A percentile compares a stretch with the other conserved stretches of the same genome.
Conservation (phyloP, 2,329 filamentous ascomycete genomes). For the Orbilia ellipsospora region DNA sequence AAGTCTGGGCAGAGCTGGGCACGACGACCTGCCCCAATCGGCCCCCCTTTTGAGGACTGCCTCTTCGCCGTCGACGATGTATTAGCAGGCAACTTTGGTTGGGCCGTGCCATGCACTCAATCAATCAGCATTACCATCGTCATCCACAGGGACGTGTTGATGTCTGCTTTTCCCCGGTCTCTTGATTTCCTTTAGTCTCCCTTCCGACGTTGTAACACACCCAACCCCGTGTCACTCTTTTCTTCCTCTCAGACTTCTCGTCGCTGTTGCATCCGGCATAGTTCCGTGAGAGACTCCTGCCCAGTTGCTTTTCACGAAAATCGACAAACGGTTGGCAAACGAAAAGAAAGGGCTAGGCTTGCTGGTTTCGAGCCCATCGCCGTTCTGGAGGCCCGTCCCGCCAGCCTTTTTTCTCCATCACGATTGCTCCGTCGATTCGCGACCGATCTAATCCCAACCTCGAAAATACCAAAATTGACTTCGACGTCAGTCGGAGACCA, state of each 20-base stretch:
- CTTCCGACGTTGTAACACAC: not conserved
- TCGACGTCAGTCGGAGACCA: not conserved
- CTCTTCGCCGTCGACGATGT: too few species aligned
- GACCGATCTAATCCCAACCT: not conserved
- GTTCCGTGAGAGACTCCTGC: not conserved
- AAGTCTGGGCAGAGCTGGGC: too few species aligned
- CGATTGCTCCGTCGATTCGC: not conserved
- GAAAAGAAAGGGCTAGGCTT: too few species aligned
- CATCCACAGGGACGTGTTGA: not conserved
- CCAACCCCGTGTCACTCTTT: not conserved
- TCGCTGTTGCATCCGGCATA: not conserved
- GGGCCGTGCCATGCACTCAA: too few species aligned
- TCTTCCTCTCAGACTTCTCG: not conserved
- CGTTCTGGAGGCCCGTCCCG: not conserved
- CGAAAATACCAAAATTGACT: not conserved
- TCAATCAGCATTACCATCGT: too few species aligned
- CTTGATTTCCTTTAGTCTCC: not conserved
- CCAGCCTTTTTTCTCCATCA: not conserved
- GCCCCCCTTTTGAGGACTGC: too few species aligned
- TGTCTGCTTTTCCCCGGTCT: not conserved
- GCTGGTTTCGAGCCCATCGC: too few species aligned
- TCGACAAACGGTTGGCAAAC: too few species aligned
- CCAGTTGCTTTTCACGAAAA: not conserved
- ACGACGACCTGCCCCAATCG: too few species aligned
- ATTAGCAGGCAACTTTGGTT: not conserved